Evolutionary conservation across 139 green algal genomes (phyloP), one percentile per base, ranked within the genome.

Genomic region (Picochlorum sp.): DNA sequence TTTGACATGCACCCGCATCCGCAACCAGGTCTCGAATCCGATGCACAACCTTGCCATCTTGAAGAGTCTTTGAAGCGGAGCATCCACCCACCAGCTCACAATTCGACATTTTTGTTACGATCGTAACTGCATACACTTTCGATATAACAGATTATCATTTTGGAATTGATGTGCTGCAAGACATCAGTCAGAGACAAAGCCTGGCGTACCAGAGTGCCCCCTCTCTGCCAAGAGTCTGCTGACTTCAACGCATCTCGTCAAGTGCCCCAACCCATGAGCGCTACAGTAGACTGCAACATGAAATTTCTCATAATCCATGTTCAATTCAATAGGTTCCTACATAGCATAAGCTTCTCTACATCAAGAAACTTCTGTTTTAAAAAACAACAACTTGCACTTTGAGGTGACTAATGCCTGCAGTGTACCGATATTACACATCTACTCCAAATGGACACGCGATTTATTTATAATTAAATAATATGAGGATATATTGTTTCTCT

Each of bases 221-320:
- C 36, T 20, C 30, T 33, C 45, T 1, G 72, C 36, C 4, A 89
- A 37, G 18, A 75, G 52, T 28, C 59, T 63, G 20, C 36, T 67
- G 8, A 86, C 66, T 54, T 89, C 81, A 2, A 82, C 57, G 7
- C 69, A 65, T 2, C 81, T 45, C 1, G 81, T 85, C 3, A 78
- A 74, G 50, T 89, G 81, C 2, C 81, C 81, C 6, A 88, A 64
- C 6, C 81, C 81, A 49, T 89, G 81, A 0, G 72, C 74, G 24
- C 76, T 85, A 41, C 78, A 72, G 44, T 85, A 85, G 16, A 33
- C 25, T 7, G 31, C 55, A 20, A 61, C 55, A 22, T 33, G n/a
- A n/a, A n/a, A n/a, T n/a, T n/a, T n/a, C n/a, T n/a, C n/a, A n/a
- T n/a, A n/a, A n/a, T n/a, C n/a, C n/a, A n/a, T n/a, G n/a, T n/a